Base-by-base conservation (phyloP, 345 rosid genomes). In the Alliaria petiolata region DNA sequence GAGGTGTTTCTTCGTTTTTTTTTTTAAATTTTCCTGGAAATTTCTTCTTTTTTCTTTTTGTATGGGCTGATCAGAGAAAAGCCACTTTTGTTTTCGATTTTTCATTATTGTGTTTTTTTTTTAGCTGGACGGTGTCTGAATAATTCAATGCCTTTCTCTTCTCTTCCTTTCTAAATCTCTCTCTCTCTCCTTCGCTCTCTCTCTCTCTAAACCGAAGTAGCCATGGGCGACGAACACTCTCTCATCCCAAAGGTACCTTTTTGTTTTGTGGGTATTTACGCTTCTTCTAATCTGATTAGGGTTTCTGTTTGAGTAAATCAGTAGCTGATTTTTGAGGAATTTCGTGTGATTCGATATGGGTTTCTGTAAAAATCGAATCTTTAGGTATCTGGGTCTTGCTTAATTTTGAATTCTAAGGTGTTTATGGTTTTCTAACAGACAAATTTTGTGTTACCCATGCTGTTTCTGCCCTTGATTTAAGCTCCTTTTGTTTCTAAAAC, bases 211-310 rank as follows among this genome's bases (percentile, higher is more conserved):
- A 47, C 20, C 5, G 68, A 58, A 49, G 69, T 57, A 66, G 61
- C 74, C 19, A 91, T 91, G 99, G 95, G 88, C 63, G 96, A 85
- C 51, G 90, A 89, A 84, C 83, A 76, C 79, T 81, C 82, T 80
- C 81, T 77, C 83, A 84, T 82, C 85, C 56, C 83, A 49, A 95
- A 89, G 97, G 99, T 95, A 46, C 45, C 64, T 15, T 47, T 17
- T 70, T 70, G 39, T 3, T 49, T 15, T 8, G 3, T 44, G 12
- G 28, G 50, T 36, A 28, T 56, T 56, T 26, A 54, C 40, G 69
- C 56, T 19, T 56, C 46, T 50, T 70, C 56, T 76, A 85, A 76
- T 83, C 80, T 78, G 75, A 79, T 44, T 67, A 45, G 74, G 70
- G 56, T 69, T 69, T 51, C 50, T 25, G 42, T 17, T 65, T 34